Evolutionary conservation across 2,329 filamentous ascomycete species (phyloP), one percentile per base, ranked within the genome.

Genomic region (Ophiostoma ips): DNA sequence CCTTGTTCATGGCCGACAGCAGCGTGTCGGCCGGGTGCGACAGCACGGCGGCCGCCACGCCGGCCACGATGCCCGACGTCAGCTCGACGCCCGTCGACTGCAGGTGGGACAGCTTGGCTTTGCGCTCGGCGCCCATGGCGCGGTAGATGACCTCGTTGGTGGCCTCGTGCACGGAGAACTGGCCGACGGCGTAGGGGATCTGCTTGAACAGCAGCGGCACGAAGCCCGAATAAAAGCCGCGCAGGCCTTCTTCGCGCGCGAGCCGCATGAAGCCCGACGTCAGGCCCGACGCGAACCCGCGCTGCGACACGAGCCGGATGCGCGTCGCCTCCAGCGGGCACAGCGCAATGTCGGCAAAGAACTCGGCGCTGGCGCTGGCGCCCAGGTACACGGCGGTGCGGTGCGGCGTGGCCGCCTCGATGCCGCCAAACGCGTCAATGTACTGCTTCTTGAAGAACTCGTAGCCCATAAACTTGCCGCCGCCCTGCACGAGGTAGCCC

Each of bases 121-220:
- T 92, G 52, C 67, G 66, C 58, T 75, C 71, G 13, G 69, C 71
- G 62, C 89, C 84, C 63, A 94, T 72, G 50, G 66, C 53, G 51
- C 73, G 71, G 73, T 80, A 94, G 66, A 89, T 77, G 58, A 75
- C 63, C 68, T 94, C 87, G 61, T 84, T 80, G 59, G 84, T 86
- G 61, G 86, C 90, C 71, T 95, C 88, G 73, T 87, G 92, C 50
- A 90, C 87, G 58, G 89, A 86, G 72, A 95, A 95, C 73, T 95
- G 94, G 65, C 87, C 81, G 69, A 94, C 87, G 58, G 88, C 94
- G 71, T 94, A 95, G 16, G 88, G 88, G 50, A 95, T 83, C 75
- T 92, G 86, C 70, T 90, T 89, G 70, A 86, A 87, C 56, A 88
- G 74, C 59, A 90, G 81, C 28, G 86, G 86, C 48, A 88, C 83